A percentile compares a stretch with the other conserved stretches of the same genome.
Conservation (phyloP, 805 yeast species). For the Saturnispora mendoncae region DNA sequence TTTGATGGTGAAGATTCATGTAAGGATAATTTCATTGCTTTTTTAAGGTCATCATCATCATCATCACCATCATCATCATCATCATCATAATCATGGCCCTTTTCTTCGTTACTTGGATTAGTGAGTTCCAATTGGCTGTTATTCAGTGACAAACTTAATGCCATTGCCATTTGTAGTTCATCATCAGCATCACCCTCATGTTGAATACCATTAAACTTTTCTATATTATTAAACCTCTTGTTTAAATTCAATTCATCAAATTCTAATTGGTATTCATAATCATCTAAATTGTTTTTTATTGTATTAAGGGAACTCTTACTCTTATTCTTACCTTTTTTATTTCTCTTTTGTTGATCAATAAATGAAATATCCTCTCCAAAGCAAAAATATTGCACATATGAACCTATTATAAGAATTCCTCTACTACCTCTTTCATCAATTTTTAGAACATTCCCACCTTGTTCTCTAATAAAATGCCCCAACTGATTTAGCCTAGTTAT, state of each 20-base stretch:
- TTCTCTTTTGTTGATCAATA: constrained; percentile 14
- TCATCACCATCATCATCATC: background rate
- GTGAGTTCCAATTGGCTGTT: background rate
- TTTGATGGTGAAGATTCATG: background rate
- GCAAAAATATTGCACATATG: constrained; percentile 37
- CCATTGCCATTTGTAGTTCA: constrained; percentile 35
- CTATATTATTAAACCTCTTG: constrained; percentile 10
- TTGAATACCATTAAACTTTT: constrained; percentile 39
- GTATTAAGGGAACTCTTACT: constrained; percentile 19
- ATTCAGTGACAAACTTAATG: constrained; percentile 28
- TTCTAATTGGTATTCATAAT: constrained; percentile 19
- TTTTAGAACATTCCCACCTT: constrained; percentile 23
- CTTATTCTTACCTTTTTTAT: constrained; percentile 10
- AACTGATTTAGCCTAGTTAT: constrained; percentile 15
- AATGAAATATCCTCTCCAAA: constrained; percentile 32
- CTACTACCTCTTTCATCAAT: constrained; percentile 19
- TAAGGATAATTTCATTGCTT: constrained; percentile 3
- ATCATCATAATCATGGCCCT: background rate
- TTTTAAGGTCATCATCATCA: background rate
- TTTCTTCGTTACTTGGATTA: background rate
- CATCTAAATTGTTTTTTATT: constrained; percentile 29
- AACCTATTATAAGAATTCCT: constrained; percentile 36
- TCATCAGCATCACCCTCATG: constrained; percentile 26
- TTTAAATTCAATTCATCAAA: constrained; percentile 22
- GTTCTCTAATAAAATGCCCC: constrained; percentile 22